Conservation (phyloP, 441 rosid species). For the Gossypium laxum region DNA sequence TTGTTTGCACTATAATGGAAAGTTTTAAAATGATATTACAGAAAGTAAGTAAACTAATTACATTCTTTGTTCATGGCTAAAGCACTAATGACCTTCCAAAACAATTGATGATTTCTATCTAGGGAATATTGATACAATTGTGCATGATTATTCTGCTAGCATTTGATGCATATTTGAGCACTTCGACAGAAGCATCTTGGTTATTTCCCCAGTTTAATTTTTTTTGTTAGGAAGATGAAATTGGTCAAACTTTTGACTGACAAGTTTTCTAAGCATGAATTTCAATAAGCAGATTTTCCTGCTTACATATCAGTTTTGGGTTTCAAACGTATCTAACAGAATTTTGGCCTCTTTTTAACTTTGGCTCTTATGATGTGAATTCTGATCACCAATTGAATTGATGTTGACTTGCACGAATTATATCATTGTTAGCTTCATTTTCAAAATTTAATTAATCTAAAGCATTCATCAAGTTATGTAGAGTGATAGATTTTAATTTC, state of each 20-base stretch:
- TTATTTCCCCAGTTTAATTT: background rate
- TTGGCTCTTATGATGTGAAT: background rate
- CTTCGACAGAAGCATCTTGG: background rate
- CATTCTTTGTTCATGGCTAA: background rate
- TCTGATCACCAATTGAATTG: background rate
- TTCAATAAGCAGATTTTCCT: background rate
- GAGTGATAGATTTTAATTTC: background rate
- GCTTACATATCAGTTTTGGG: background rate
- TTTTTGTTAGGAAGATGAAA: background rate
- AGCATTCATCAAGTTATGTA: background rate
- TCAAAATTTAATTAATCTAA: background rate
- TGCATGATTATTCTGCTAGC: background rate
- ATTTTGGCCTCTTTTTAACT: background rate
- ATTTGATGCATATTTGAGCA: slow-evolving; percentile 1
- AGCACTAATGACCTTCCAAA: background rate
- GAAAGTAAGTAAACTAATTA: background rate
- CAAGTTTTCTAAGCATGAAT: background rate
- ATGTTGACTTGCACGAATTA: background rate
- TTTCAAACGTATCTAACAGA: background rate
- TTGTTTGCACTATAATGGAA: background rate
- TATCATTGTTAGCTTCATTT: background rate
- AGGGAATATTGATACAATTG: background rate
- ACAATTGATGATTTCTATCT: background rate
- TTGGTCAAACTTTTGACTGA: background rate
- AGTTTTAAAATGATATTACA: background rate